A percentile compares a stretch with the other conserved stretches of the same genome.
phyloP scores from a whole-genome alignment of 257 asterid genomes.

The Ocimum tenuiflorum region DNA sequence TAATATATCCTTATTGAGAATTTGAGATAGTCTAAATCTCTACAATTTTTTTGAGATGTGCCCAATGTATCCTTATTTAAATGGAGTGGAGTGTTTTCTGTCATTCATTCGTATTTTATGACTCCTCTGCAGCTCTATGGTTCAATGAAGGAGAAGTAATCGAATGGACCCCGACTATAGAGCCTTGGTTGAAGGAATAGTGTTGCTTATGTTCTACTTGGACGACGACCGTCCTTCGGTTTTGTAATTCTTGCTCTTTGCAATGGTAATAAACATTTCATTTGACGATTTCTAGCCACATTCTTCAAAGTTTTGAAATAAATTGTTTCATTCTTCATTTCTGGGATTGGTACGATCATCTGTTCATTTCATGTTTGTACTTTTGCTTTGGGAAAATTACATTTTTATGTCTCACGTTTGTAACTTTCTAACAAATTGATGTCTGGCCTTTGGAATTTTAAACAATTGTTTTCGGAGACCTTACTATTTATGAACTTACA shows the following conservation, averaged over 20 bases:
- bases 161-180: conserved; percentile 59
- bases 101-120: neutral
- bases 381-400: too few relatives aligned
- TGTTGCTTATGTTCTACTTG: neutral
- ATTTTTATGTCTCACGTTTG: neutral
- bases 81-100: too few relatives aligned
- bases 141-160: conserved; percentile 65
- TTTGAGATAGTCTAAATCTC: too few relatives aligned
- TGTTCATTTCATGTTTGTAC: neutral
- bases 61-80: too few relatives aligned
- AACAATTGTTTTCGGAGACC: too few relatives aligned
- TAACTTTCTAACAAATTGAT: too few relatives aligned
- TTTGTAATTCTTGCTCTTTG: conserved; percentile 15
- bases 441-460: too few relatives aligned
- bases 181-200: conserved; percentile 72
- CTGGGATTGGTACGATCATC: neutral
- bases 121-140: conserved; percentile 58
- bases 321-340: conserved; percentile 14
- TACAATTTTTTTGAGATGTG: too few relatives aligned
- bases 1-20: too few relatives aligned
- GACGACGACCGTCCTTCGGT: conserved; percentile 3
- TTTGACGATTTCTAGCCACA: neutral
- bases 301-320: neutral
- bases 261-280: conserved; percentile 13
- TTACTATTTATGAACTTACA: too few relatives aligned